phyloP scores from a whole-genome alignment of 164 flowering plant species.

The Platanus orientalis region DNA sequence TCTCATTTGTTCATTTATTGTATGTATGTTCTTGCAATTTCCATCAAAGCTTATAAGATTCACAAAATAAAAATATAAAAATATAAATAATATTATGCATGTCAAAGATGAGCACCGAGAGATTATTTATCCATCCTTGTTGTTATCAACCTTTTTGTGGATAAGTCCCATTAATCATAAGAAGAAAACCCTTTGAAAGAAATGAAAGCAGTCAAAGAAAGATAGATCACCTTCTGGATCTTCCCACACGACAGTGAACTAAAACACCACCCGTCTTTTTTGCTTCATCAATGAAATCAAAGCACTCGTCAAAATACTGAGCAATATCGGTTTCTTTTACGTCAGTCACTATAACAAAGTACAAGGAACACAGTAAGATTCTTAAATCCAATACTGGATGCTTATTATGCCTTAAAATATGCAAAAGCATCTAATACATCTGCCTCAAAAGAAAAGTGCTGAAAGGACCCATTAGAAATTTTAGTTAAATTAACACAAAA shows the following conservation, averaged over 20 bases:
- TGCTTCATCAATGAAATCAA: conserved; percentile 85
- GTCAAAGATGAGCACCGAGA: too few species aligned
- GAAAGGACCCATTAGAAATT: not conserved
- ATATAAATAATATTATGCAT: too few species aligned
- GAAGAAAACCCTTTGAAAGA: not conserved
- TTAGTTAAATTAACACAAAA: too few species aligned
- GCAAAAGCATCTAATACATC: not conserved
- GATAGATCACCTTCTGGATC: conserved; percentile 74
- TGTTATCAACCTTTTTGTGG: too few species aligned
- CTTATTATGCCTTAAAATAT: not conserved
- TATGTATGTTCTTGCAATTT: too few species aligned
- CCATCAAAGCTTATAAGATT: too few species aligned
- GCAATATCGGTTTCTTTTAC: conserved; percentile 40
- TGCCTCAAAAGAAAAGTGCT: not conserved
- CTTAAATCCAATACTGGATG: not conserved
- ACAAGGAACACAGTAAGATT: conserved; percentile 16
- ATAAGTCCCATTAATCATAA: too few species aligned
- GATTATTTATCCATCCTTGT: too few species aligned
- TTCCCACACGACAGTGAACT: conserved; percentile 89
- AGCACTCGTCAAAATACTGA: conserved; percentile 71
- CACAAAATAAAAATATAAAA: too few species aligned
- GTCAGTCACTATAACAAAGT: conserved; percentile 51
- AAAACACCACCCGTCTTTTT: conserved; percentile 62
- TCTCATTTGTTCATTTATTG: too few species aligned
- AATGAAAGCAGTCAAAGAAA: not conserved